These are phyloP conservation scores for Entomortierella lignicola DNA, from an alignment of 192 early-diverging fungal species.

Conservation along the genomic window DNA sequence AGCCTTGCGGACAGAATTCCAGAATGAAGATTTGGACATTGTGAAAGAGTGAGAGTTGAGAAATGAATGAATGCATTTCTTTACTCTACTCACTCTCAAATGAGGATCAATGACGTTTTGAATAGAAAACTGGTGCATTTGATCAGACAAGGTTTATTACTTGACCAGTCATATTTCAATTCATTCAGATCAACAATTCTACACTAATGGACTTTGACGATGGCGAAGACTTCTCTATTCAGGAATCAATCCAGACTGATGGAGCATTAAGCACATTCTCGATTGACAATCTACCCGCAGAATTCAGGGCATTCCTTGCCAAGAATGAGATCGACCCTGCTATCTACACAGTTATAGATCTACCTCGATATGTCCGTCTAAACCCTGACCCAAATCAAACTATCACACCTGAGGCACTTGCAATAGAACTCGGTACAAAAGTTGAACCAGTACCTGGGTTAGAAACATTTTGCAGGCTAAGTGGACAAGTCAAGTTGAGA, in stretches of 20 bases:
- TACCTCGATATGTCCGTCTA: slow-evolving; percentile 85
- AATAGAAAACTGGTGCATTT: no score
- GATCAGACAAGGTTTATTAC: no score
- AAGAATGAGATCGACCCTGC: slow-evolving; percentile 75
- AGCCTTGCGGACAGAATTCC: slow-evolving; percentile 55
- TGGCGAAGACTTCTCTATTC: not conserved
- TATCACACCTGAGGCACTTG: slow-evolving; percentile 55
- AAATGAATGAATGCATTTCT: no score
- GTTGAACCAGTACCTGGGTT: slow-evolving; percentile 62
- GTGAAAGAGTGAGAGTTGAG: not conserved
- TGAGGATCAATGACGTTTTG: no score
- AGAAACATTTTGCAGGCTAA: slow-evolving; percentile 69
- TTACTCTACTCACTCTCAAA: no score
- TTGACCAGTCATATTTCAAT: no score
- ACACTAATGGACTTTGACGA: slow-evolving; percentile 17
- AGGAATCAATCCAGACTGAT: not conserved
- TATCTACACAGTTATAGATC: slow-evolving; percentile 68
- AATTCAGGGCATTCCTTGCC: slow-evolving; percentile 75
- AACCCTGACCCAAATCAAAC: slow-evolving; percentile 55
- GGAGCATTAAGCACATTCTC: slow-evolving; percentile 19
- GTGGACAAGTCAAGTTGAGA: slow-evolving; percentile 57
- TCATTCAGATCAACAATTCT: no score
- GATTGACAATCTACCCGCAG: slow-evolving; percentile 62
- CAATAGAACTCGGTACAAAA: slow-evolving; percentile 59
- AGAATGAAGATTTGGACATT: slow-evolving; percentile 51